phyloP scores from a whole-genome alignment of 1,139 yeast genomes.

The Wickerhamiella pararugosa region DNA sequence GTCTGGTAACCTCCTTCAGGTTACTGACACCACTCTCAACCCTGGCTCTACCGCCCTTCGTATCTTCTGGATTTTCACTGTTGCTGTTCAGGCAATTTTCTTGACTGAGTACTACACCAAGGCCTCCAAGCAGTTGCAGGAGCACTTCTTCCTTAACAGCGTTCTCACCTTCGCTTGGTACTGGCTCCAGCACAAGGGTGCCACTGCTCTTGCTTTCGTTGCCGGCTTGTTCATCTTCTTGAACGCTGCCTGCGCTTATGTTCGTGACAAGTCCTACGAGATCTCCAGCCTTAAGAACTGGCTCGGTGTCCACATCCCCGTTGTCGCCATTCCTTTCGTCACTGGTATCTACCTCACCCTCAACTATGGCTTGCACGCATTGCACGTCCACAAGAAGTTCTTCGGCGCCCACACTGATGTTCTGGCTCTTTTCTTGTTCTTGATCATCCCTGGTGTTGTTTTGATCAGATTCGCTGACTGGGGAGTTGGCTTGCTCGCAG shows the following conservation, averaged over 20 bases:
- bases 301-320: slow-evolving; percentile 45
- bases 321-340: slow-evolving; percentile 54
- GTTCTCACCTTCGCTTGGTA: slow-evolving; percentile 47
- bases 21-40: background rate
- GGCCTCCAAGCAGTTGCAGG: slow-evolving; percentile 33
- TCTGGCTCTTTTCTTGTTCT: slow-evolving; percentile 54
- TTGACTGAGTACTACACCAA: slow-evolving; percentile 38
- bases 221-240: slow-evolving; percentile 40
- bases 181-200: slow-evolving; percentile 36
- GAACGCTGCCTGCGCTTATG: slow-evolving; percentile 42
- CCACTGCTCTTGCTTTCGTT: slow-evolving; percentile 43
- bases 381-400: slow-evolving; percentile 33
- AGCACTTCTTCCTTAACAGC: slow-evolving; percentile 51
- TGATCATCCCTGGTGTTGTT: slow-evolving; percentile 46
- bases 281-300: slow-evolving; percentile 39
- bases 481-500: slow-evolving; percentile 47
- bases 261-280: slow-evolving; percentile 44
- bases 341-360: slow-evolving; percentile 61
- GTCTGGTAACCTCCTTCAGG: background rate
- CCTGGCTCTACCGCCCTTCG: slow-evolving; percentile 19
- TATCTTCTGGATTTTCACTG: slow-evolving; percentile 43
- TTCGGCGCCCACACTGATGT: slow-evolving; percentile 60
- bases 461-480: slow-evolving; percentile 52
- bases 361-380: slow-evolving; percentile 70
- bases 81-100: slow-evolving; percentile 39